Conservation (phyloP, 306 rosid genomes). For the Argentina anserina region DNA sequence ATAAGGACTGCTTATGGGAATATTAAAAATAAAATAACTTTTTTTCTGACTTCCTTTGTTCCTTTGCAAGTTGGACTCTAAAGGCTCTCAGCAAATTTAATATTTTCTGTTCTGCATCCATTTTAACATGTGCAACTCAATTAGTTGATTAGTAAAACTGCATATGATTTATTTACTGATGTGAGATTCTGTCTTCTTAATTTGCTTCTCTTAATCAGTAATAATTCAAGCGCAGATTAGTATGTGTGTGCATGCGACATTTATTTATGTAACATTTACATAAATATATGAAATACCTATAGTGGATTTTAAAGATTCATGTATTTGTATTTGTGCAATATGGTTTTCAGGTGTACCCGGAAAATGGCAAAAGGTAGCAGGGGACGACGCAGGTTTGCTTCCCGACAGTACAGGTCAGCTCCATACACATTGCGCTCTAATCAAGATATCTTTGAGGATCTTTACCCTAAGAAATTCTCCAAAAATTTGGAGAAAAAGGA, state of each 20-base stretch:
- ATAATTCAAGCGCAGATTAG: not conserved
- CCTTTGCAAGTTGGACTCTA: not conserved
- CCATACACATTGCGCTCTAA: slow-evolving; percentile 64
- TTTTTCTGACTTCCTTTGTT: no score
- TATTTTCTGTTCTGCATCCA: not conserved
- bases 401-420: slow-evolving; percentile 57
- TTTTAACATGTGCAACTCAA: not conserved
- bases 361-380: slow-evolving; percentile 89
- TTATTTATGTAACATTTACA: not conserved
- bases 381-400: slow-evolving; percentile 65
- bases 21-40: no score
- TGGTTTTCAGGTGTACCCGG: slow-evolving; percentile 40
- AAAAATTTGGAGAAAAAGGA: slow-evolving; percentile 57
- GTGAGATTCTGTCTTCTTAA: not conserved
- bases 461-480: slow-evolving; percentile 67
- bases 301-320: not conserved
- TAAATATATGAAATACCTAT: not conserved
- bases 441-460: slow-evolving; percentile 47
- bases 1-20: not conserved
- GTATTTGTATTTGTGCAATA: slow-evolving; percentile 15
- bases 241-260: not conserved
- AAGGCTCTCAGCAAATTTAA: not conserved
- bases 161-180: not conserved
- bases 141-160: not conserved
- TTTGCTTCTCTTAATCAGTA: not conserved